Conservation (phyloP, 257 asterid species). For the Gentiana macrophylla region DNA sequence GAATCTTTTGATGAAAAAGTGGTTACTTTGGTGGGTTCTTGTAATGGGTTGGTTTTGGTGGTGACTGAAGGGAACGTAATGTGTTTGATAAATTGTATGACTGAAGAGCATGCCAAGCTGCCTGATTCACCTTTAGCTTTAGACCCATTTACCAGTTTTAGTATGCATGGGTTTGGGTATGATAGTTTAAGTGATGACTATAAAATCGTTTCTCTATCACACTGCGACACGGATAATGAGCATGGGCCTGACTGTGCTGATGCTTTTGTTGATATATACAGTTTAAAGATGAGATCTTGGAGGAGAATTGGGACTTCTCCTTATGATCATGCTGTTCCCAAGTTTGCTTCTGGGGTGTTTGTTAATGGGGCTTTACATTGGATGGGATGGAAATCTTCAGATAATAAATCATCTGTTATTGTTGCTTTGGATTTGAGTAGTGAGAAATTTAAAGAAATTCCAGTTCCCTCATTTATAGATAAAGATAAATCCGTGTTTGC, state of each 20-base stretch:
- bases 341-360: slow-evolving; percentile 20
- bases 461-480: slow-evolving; percentile 24
- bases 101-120: slow-evolving; percentile 12
- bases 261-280: slow-evolving; percentile 30
- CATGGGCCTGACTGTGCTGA: slow-evolving; percentile 16
- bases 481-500: slow-evolving; percentile 11
- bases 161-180: slow-evolving; percentile 34
- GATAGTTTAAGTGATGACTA: slow-evolving; percentile 28
- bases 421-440: slow-evolving; percentile 25
- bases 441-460: slow-evolving; percentile 27
- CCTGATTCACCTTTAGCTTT: slow-evolving; percentile 17
- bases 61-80: not conserved
- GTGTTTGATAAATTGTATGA: slow-evolving; percentile 25
- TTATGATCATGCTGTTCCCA: slow-evolving; percentile 26
- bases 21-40: slow-evolving; percentile 14
- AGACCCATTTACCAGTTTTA: slow-evolving; percentile 3
- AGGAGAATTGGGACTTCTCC: slow-evolving; percentile 29
- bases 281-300: slow-evolving; percentile 23
- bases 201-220: slow-evolving; percentile 31
- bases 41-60: slow-evolving; percentile 26
- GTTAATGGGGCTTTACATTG: slow-evolving; percentile 38
- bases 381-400: slow-evolving; percentile 22
- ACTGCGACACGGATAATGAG: slow-evolving; percentile 14
- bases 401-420: slow-evolving; percentile 17
- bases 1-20: slow-evolving; percentile 1